A percentile compares a stretch with the other conserved stretches of the same genome.
Conservation (phyloP, 164 flowering plant genomes). For the Cinnamomum micranthum region DNA sequence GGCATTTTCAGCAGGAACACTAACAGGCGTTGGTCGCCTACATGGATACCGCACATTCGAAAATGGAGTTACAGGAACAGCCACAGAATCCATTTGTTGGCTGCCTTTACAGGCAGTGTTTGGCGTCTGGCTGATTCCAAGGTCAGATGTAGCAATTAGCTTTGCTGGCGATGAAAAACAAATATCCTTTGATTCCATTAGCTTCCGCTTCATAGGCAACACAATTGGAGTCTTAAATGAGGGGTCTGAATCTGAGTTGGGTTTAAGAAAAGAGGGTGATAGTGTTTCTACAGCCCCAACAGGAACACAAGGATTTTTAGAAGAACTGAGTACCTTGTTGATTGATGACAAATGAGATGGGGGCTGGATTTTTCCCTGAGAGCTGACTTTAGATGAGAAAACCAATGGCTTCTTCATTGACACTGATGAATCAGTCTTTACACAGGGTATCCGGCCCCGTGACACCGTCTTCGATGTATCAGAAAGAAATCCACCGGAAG, state of each 20-base stretch:
- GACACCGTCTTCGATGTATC: constrained; percentile 28
- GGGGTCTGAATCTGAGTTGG: constrained; percentile 38
- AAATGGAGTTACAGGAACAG: constrained; percentile 43
- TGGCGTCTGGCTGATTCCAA: constrained; percentile 44
- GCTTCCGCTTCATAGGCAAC: constrained; percentile 77
- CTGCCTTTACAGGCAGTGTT: constrained; percentile 36
- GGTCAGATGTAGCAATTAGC: constrained; percentile 54
- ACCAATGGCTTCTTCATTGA: constrained; percentile 53
- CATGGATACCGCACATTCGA: constrained; percentile 33
- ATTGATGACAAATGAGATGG: constrained; percentile 26
- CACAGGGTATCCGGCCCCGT: constrained; percentile 25
- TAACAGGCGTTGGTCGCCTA: constrained; percentile 27
- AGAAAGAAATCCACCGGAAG: constrained; percentile 54
- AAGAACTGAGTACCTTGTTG: constrained; percentile 27
- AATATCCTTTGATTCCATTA: constrained; percentile 59
- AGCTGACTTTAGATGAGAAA: constrained; percentile 50
- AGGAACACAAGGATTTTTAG: constrained; percentile 30
- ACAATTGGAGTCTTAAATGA: constrained; percentile 61
- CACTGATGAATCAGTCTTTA: constrained; percentile 34
- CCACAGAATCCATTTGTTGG: constrained; percentile 35
- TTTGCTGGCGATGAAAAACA: constrained; percentile 45
- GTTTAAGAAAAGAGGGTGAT: constrained; percentile 22
- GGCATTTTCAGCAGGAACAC: constrained; percentile 28
- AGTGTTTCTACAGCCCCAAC: constrained; percentile 35
- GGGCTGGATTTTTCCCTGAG: constrained; percentile 40